Percentiles rank a stretch among this genome's conserved stretches.
phyloP scores from a whole-genome alignment of 2,329 filamentous ascomycete species.

The Escovopsis sp. region DNA sequence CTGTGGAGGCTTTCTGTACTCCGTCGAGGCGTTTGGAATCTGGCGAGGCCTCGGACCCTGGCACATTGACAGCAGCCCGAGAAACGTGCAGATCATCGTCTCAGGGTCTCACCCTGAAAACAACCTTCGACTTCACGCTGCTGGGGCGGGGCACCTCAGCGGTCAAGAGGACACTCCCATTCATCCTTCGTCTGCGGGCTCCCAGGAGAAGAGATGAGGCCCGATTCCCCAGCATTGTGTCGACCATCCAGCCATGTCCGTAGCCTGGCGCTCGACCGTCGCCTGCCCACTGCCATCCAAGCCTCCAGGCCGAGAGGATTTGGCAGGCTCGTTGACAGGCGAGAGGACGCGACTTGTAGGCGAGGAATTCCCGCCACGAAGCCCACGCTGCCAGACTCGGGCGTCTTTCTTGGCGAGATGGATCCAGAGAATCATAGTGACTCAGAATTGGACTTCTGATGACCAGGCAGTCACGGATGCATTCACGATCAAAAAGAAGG shows the following conservation, averaged over 20 bases:
- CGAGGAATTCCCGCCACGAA: conserved; percentile 17
- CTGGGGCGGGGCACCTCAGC: not conserved
- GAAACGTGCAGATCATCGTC: no score
- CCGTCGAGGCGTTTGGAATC: no score
- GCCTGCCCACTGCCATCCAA: conserved; percentile 4
- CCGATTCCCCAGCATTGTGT: no score
- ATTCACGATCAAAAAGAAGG: no score
- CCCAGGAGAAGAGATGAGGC: no score
- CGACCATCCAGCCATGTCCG: conserved; percentile 10
- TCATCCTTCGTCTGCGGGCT: not conserved
- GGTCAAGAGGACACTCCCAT: not conserved
- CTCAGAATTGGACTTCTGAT: conserved; percentile 20
- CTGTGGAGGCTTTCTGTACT: no score
- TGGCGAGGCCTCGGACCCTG: not conserved
- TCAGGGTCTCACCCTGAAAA: no score
- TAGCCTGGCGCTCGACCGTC: conserved; percentile 9
- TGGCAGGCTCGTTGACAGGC: conserved; percentile 1
- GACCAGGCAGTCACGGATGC: no score
- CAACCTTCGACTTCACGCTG: not conserved
- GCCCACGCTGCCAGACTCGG: conserved; percentile 21
- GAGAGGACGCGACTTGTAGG: conserved; percentile 14
- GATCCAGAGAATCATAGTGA: conserved; percentile 12
- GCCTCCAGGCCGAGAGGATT: conserved; percentile 3
- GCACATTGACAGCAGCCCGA: no score
- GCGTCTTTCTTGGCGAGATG: conserved; percentile 30